A percentile compares a stretch with the other conserved stretches of the same genome.
These are phyloP conservation scores for Castanospermum australe DNA, from an alignment of 306 rosid species.

Conservation along the genomic window DNA sequence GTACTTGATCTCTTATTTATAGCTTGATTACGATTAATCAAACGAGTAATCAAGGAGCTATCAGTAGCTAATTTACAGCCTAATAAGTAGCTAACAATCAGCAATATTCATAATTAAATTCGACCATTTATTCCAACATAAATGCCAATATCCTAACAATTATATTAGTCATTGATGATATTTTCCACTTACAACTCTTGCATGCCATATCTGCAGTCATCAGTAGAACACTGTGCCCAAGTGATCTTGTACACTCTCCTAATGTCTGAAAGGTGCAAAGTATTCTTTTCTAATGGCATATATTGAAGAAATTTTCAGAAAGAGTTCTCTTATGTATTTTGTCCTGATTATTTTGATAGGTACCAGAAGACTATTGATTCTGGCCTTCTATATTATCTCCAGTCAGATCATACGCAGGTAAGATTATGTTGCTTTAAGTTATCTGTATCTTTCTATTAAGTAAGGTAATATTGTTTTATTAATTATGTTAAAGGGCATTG, in stretches of 20 bases:
- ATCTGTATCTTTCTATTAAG: slow-evolving; percentile 15
- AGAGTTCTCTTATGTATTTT: slow-evolving; percentile 11
- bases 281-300: neutral
- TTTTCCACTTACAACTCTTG: slow-evolving; percentile 27
- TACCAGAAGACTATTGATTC: slow-evolving; percentile 69
- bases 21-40: too few species aligned
- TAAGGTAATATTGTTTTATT: slow-evolving; percentile 21
- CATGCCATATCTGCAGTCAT: slow-evolving; percentile 59
- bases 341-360: slow-evolving; percentile 42
- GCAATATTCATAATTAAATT: too few species aligned
- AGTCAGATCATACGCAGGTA: slow-evolving; percentile 83
- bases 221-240: slow-evolving; percentile 86
- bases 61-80: too few species aligned
- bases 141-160: too few species aligned
- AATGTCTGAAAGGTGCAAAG: slow-evolving; percentile 85
- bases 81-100: too few species aligned
- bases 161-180: neutral
- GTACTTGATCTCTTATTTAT: too few species aligned
- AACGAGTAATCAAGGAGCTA: too few species aligned
- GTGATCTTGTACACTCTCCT: slow-evolving; percentile 83
- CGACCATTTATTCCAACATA: too few species aligned
- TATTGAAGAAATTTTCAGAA: neutral
- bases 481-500: slow-evolving; percentile 58
- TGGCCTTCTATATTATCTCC: slow-evolving; percentile 92
- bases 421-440: neutral